Evolutionary conservation across 352 stramenopile genomes (phyloP).

Genomic region (Phytophthora boehmeriae): DNA sequence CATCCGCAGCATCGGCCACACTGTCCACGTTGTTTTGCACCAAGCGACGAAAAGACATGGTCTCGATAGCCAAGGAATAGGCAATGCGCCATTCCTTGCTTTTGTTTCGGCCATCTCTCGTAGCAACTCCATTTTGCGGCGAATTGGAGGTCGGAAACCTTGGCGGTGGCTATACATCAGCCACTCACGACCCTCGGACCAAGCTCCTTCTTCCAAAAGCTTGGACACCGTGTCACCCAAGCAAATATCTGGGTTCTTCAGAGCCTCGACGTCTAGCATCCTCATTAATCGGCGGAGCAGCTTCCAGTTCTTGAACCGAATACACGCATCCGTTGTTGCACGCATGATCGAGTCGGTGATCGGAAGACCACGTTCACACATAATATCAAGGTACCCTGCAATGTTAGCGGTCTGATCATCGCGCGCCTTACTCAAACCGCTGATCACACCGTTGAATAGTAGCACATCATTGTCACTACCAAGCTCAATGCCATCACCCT

Average conservation of each 20-base stretch:
- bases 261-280: constrained; percentile 50
- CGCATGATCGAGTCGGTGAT: constrained; percentile 83
- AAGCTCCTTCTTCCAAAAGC: constrained; percentile 65
- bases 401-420: constrained; percentile 76
- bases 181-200: constrained; percentile 60
- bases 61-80: constrained; percentile 73
- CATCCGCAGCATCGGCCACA: constrained; percentile 69
- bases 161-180: constrained; percentile 52
- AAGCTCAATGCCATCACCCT: constrained; percentile 31
- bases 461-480: constrained; percentile 44
- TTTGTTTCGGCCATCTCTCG: constrained; percentile 35
- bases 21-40: constrained; percentile 69
- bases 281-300: constrained; percentile 52
- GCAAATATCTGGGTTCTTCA: constrained; percentile 65
- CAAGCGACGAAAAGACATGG: constrained; percentile 71
- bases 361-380: constrained; percentile 49
- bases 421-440: constrained; percentile 76
- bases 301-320: constrained; percentile 69
- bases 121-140: constrained; percentile 68
- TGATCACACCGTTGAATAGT: constrained; percentile 83
- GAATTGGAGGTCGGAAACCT: constrained; percentile 64
- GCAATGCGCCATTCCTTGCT: constrained; percentile 76
- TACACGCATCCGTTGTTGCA: constrained; percentile 71
- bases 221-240: constrained; percentile 83
- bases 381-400: constrained; percentile 58